Conservation (phyloP, 495 filamentous ascomycete genomes). For the Viridothelium virens region DNA sequence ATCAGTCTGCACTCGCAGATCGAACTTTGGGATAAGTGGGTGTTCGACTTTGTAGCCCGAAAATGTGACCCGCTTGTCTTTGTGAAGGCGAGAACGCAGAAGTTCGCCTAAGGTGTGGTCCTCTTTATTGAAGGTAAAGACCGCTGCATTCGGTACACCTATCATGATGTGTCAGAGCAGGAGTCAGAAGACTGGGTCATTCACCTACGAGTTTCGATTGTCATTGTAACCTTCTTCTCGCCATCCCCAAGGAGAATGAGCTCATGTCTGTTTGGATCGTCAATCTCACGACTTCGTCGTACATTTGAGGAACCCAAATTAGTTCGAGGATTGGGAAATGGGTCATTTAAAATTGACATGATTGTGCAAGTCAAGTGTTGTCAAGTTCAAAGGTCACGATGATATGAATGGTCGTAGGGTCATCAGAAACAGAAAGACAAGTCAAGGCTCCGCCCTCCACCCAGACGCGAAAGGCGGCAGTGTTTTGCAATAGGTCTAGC, state of each 20-base stretch:
- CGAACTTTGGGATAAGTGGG: constrained; percentile 75
- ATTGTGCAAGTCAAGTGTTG: too few species aligned
- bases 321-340: too few species aligned
- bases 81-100: constrained; percentile 69
- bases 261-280: constrained; percentile 61
- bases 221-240: constrained; percentile 86
- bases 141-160: constrained; percentile 77
- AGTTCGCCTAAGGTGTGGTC: constrained; percentile 95
- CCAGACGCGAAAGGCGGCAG: too few species aligned
- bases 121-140: constrained; percentile 93
- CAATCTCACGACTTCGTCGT: constrained; percentile 14
- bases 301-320: constrained; percentile 5
- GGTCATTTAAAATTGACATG: too few species aligned
- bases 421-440: too few species aligned
- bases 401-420: too few species aligned
- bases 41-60: constrained; percentile 79
- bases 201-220: constrained; percentile 72
- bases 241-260: constrained; percentile 75
- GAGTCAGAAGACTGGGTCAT: constrained; percentile 1
- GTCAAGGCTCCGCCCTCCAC: too few species aligned
- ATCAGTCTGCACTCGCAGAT: constrained; percentile 87
- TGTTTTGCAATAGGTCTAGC: too few species aligned
- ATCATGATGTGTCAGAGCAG: constrained; percentile 13
- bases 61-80: constrained; percentile 70
- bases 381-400: too few species aligned